Evolutionary conservation across 805 yeast genomes (phyloP).

Genomic region (Cyberlindnera subsufficiens): DNA sequence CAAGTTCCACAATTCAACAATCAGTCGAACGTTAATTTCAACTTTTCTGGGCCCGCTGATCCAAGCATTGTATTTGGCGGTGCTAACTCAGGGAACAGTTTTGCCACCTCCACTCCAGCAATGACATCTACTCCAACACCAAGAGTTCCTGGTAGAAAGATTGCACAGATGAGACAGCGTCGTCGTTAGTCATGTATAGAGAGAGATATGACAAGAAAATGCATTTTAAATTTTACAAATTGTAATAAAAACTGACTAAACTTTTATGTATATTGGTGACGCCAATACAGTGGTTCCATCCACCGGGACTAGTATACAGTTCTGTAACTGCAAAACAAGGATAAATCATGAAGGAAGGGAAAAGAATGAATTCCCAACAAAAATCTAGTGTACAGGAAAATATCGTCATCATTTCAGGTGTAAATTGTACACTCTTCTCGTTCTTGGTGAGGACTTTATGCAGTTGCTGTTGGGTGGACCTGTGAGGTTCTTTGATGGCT

Average conservation of each 20-base stretch:
- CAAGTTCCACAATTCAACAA: conserved; percentile 6
- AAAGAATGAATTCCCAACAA: background rate
- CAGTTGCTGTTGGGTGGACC: too few species aligned
- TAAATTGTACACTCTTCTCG: too few species aligned
- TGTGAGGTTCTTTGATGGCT: background rate
- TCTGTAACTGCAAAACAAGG: background rate
- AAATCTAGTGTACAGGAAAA: background rate
- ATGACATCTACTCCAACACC: conserved; percentile 15
- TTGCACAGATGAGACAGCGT: conserved; percentile 24
- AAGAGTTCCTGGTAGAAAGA: conserved; percentile 18
- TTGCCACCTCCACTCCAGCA: conserved; percentile 8
- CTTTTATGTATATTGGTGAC: background rate
- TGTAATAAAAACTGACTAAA: too few species aligned
- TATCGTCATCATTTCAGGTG: background rate
- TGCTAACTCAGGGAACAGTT: conserved; percentile 2
- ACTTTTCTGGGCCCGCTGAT: conserved; percentile 9
- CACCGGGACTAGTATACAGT: background rate
- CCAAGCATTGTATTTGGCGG: conserved; percentile 12
- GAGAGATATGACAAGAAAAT: background rate
- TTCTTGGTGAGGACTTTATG: too few species aligned
- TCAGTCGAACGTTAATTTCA: conserved; percentile 9
- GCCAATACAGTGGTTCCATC: background rate
- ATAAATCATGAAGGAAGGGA: background rate
- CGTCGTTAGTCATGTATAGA: conserved; percentile 15
- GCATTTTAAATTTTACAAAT: background rate